Percentiles rank a stretch among this genome's conserved stretches.
Evolutionary conservation across 495 filamentous ascomycete species (phyloP).

Genomic region (Aspergillus heteromorphus): DNA sequence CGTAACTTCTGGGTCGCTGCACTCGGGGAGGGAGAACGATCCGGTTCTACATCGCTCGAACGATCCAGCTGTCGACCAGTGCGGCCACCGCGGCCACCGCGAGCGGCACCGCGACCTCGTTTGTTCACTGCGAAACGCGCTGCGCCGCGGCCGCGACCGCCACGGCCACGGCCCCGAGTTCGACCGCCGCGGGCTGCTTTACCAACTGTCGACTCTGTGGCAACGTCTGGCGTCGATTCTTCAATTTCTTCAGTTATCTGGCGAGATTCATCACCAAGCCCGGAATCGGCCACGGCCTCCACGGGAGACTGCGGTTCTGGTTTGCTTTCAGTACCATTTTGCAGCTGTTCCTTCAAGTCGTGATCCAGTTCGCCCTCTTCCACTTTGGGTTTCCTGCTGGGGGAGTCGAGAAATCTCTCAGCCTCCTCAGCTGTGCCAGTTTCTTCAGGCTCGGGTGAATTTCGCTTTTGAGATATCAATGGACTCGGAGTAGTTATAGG

Average conservation of each 20-base stretch:
- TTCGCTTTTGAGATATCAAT: constrained; percentile 24
- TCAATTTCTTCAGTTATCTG: constrained; percentile 21
- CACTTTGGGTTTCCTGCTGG: constrained; percentile 28
- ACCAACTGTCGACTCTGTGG: constrained; percentile 5
- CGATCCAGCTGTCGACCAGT: constrained; percentile 19
- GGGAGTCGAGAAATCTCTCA: constrained; percentile 8
- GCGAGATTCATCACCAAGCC: constrained; percentile 15
- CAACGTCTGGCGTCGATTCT: constrained; percentile 14
- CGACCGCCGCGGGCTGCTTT: constrained; percentile 36
- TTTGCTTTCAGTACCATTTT: constrained; percentile 19
- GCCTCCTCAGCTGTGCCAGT: constrained; percentile 12
- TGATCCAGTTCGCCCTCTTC: constrained; percentile 24
- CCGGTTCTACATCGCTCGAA: constrained; percentile 26
- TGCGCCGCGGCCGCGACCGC: constrained; percentile 30
- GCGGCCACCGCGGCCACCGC: constrained; percentile 16
- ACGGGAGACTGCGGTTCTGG: constrained; percentile 16
- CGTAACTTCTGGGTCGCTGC: constrained; percentile 32
- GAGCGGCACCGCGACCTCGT: constrained; percentile 20
- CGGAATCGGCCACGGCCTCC: constrained; percentile 12
- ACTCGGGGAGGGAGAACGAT: constrained; percentile 34
- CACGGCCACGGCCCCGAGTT: constrained; percentile 32
- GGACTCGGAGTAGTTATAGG: constrained; percentile 10
- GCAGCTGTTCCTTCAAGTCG: constrained; percentile 15
- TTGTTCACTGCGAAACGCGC: constrained; percentile 15
- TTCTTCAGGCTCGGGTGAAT: constrained; percentile 24